Evolutionary conservation across 2,329 filamentous ascomycete species (phyloP).

Genomic region (Harringtonia aguacate): DNA sequence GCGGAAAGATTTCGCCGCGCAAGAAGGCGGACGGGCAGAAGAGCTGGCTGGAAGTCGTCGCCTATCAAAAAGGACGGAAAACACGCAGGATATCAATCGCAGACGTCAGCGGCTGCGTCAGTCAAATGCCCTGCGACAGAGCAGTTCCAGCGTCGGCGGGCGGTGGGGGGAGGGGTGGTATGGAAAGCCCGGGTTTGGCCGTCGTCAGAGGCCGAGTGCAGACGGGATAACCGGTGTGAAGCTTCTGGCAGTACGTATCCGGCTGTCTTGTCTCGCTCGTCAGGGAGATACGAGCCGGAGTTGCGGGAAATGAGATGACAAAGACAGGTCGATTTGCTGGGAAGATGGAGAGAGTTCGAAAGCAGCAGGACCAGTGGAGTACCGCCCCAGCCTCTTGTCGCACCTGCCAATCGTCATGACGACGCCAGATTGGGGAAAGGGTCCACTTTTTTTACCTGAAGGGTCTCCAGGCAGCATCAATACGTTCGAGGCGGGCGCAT

Average conservation of each 20-base stretch:
- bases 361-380: slow-evolving; percentile 7
- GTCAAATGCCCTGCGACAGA: too few relatives aligned
- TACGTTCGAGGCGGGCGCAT: neutral
- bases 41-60: too few relatives aligned
- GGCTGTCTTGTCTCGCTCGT: neutral
- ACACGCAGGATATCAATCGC: too few relatives aligned
- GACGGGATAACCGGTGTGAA: neutral
- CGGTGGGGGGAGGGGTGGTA: slow-evolving; percentile 1
- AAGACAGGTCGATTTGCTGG: neutral
- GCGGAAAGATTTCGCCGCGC: slow-evolving; percentile 16
- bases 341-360: slow-evolving; percentile 1
- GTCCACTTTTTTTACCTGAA: slow-evolving; percentile 6
- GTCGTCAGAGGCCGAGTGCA: neutral
- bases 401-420: slow-evolving; percentile 9
- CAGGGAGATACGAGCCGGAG: neutral
- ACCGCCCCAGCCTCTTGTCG: slow-evolving; percentile 7
- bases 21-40: too few relatives aligned
- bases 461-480: neutral
- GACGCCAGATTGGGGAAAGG: slow-evolving; percentile 2
- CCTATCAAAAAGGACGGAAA: too few relatives aligned
- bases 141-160: neutral
- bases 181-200: slow-evolving; percentile 2
- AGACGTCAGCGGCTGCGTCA: too few relatives aligned
- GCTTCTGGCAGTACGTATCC: neutral
- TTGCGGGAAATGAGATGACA: neutral